These are phyloP conservation scores for Tubosaeta brunneosetosa DNA, from an alignment of 768 basidiomycete genomes.

Conservation along the genomic window DNA sequence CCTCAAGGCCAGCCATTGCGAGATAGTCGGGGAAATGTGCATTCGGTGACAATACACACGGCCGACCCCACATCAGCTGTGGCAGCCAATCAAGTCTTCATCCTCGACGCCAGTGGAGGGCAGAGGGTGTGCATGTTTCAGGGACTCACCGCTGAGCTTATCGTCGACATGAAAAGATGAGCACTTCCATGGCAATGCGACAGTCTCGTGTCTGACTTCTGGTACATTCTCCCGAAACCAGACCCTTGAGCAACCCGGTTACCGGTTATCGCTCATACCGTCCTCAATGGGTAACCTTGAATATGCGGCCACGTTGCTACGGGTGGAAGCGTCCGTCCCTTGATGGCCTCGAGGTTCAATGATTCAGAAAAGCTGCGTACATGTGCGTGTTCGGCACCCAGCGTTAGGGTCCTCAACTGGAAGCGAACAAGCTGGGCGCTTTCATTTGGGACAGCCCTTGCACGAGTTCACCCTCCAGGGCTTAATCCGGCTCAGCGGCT, in stretches of 20 bases:
- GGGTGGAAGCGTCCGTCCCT: background rate
- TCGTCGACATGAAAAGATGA: background rate
- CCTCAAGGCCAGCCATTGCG: background rate
- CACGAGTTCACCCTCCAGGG: slow-evolving; percentile 3
- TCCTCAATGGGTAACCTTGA: background rate
- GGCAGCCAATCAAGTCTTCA: slow-evolving; percentile 19
- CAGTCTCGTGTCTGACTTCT: background rate
- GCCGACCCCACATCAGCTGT: slow-evolving; percentile 9
- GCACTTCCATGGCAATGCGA: background rate
- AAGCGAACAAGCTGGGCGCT: background rate
- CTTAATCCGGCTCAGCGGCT: background rate
- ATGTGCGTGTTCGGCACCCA: background rate
- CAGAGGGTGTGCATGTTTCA: slow-evolving; percentile 22
- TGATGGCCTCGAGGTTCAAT: slow-evolving; percentile 10
- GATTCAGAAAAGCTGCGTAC: background rate
- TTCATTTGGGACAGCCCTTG: background rate
- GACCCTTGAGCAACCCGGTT: background rate
- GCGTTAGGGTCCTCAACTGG: background rate
- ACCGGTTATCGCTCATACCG: background rate
- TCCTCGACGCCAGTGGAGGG: slow-evolving; percentile 1
- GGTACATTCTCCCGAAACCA: background rate
- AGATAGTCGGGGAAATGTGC: background rate
- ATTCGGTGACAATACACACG: too few species aligned
- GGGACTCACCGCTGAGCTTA: slow-evolving; percentile 2
- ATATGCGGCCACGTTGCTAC: background rate